Evolutionary conservation across 2,329 filamentous ascomycete species (phyloP), one percentile per base, ranked within the genome.

Genomic region (Whalleya microplaca): DNA sequence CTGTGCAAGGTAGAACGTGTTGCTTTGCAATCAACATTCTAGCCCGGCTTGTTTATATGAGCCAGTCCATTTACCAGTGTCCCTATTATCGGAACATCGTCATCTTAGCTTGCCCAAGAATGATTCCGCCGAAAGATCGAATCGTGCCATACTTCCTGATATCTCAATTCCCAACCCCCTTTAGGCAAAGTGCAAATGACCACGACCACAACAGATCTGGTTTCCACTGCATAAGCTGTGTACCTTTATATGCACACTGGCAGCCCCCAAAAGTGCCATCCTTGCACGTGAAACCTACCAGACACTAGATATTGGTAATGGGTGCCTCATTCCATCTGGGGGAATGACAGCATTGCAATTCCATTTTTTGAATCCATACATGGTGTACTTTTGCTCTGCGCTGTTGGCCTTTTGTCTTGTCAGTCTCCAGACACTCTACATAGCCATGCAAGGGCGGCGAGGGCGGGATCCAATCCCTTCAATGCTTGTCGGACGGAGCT

Each of bases 41-140:
- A 49, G 29, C 40, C 50, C 41, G 41, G 52, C 45, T 40, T 37
- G 50, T 60, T 63, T 63, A 63, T 63, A 63, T 61, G 27, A 63
- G 20, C 55, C 50, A 41, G 47, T 49, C 41, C 45, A 48, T 53
- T 51, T 19, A 21, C 19, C 45, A 41, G 52, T 51, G 56, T 58
- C 57, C 60, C 58, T 55, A 18, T 45, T 49, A 48, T 63, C 60
- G 56, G 32, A 43, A 48, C 50, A 48, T 45, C 60, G 60, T 63
- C 60, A 61, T 56, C 45, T 27, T 19, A 43, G 51, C 48, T 56
- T 40, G 54, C 53, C 49, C 54, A 47, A 55, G 50, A 58, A 32
- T 27, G 21, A 46, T 42, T 61, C 57, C 44, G 43, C 43, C 20
- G 20, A 45, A 51, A 20, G 37, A 51, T 14, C 37, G 47, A 40